Evolutionary conservation across 768 basidiomycete genomes (phyloP), one percentile per base, ranked within the genome.

Genomic region (Amyloporia xantha): DNA sequence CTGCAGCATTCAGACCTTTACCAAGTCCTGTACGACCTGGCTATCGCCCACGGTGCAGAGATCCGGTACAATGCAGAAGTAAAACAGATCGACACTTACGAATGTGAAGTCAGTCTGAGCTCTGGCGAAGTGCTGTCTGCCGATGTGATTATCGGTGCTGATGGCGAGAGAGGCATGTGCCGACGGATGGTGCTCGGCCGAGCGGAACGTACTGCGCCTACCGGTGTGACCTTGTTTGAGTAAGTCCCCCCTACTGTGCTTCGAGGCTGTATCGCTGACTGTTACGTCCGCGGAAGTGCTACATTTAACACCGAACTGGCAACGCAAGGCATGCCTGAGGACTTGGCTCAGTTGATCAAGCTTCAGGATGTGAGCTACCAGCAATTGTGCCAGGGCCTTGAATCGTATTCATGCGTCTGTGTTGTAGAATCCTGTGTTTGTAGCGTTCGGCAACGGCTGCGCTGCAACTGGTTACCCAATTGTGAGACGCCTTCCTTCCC

Each of bases 111-210:
- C 10, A 61, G 55, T 10, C 55, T 69, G 5, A 52, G 53, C 10
- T 57, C 52, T 4, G 69, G 69, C 2, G 63, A 67, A 37, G 53
- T 56, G 15, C 15, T 69, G 20, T 36, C 52, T 2, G 64, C 59
- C 13, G 68, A 70, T 41, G 50, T 69, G 19, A 51, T 71, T 17
- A 53, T 71, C 17, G 69, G 68, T 11, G 69, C 69, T 15, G 68
- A 69, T 47, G 69, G 69, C 44, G 50, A 51, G 26, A 51, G 50
- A 25, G 65, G 67, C 6, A 33, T 57, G 2, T 57, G 55, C 30
- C 57, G 65, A 11, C 38, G 41, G 15, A 25, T 53, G 1, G 30
- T 60, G 19, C 42, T 55, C 4, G 59, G 56, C 0, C 44, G 56
- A 1, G 33, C 47, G 5, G 55, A 51, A 26, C 36, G 41, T 17